Evolutionary conservation across 148 eudicot species (phyloP), one percentile per base, ranked within the genome.

Genomic region (Chenopodium quinoa): DNA sequence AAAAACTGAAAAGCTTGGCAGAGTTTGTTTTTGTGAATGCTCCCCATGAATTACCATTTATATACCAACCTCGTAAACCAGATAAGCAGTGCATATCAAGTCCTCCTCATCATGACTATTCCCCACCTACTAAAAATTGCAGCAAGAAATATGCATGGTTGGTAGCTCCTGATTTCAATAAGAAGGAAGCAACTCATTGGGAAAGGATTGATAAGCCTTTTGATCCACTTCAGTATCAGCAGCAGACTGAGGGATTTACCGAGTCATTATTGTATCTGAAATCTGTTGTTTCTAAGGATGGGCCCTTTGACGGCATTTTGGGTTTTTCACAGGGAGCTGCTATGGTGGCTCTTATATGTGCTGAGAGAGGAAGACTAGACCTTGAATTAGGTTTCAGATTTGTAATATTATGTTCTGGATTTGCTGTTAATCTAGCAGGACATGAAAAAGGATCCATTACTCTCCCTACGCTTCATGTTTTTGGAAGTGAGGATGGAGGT

Each of bases 251-350:
- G 70, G 99, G 99, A 22, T 90, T 92, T 78, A 88, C 89, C 27
- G 79, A 84, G 73, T 93, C 99, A 58, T 73, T 93, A 32, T 86
- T 88, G 22, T 90, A 90, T 83, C 56, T 96, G 73, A 89, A 89
- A 62, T 82, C 84, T 4, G 74, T 92, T 23, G 85, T 87, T 71
- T 85, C 89, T 25, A 74, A 85, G 81, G 65, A 76, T 16, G 99
- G 99, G 64, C 99, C 98, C 0, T 92, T 96, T 81, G 97, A 96
- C 78, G 99, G 99, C 75, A 86, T 96, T n/a, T 85, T 96, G 83
- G 99, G 99, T 82, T 96, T 96, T 87, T 96, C 99, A 62, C 99
- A 96, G 87, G 99, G 99, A 70, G 98, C 99, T 60, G 98, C 98
- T 29, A 91, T 96, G 97, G 87, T 90, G 29, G 95, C 99, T 70